phyloP scores from a whole-genome alignment of 2,329 filamentous ascomycete species.

The Stenocarpella maydis region DNA sequence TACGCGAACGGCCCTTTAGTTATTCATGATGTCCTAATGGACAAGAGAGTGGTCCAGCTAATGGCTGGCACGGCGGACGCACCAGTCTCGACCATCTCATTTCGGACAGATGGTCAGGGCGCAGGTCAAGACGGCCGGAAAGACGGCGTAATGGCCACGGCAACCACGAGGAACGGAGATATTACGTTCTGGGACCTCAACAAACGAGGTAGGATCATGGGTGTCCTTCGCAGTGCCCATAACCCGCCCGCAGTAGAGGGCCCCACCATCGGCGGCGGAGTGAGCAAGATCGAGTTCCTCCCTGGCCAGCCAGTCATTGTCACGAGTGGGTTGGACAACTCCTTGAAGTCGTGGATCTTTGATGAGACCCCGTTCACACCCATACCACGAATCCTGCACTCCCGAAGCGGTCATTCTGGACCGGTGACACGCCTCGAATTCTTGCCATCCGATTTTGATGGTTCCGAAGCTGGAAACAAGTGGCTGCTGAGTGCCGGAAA shows the following conservation, averaged over 20 bases:
- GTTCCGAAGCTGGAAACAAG: slow-evolving; percentile 86
- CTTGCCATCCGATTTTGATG: slow-evolving; percentile 87
- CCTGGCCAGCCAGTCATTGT: slow-evolving; percentile 88
- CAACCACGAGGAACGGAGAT: slow-evolving; percentile 80
- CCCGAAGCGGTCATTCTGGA: slow-evolving; percentile 86
- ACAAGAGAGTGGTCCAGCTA: slow-evolving; percentile 75
- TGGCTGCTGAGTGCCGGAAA: slow-evolving; percentile 91
- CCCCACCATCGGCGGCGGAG: slow-evolving; percentile 72
- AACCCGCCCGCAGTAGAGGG: slow-evolving; percentile 71
- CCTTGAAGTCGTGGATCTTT: slow-evolving; percentile 95
- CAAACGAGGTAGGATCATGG: slow-evolving; percentile 83
- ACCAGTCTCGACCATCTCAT: slow-evolving; percentile 83
- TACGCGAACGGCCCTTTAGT: slow-evolving; percentile 81
- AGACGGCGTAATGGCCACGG: slow-evolving; percentile 93
- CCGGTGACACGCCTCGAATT: slow-evolving; percentile 85
- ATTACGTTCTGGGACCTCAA: slow-evolving; percentile 97
- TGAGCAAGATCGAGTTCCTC: slow-evolving; percentile 90
- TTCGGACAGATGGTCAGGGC: slow-evolving; percentile 87
- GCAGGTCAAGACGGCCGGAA: slow-evolving; percentile 86
- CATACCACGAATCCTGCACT: slow-evolving; percentile 84
- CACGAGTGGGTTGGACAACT: slow-evolving; percentile 92
- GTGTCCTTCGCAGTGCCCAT: slow-evolving; percentile 87
- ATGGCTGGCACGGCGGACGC: slow-evolving; percentile 71
- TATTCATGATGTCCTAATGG: slow-evolving; percentile 82
- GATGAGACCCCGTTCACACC: slow-evolving; percentile 91